phyloP scores from a whole-genome alignment of 2,329 filamentous ascomycete genomes.

The Pyrenophora graminea region DNA sequence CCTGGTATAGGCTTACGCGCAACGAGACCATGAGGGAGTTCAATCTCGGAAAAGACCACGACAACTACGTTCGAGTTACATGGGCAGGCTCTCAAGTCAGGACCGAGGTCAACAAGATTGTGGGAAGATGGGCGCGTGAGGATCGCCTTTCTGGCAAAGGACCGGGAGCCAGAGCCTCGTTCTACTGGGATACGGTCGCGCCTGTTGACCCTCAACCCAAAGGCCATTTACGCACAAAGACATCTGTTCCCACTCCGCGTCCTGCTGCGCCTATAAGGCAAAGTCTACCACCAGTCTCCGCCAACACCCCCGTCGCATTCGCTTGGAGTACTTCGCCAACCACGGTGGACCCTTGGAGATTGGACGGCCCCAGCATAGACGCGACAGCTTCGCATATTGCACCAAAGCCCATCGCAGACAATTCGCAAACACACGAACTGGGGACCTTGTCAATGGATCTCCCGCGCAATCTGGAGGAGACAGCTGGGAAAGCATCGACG shows the following conservation, averaged over 20 bases:
- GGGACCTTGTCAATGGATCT: constrained; percentile 21
- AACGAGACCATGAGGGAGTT: constrained; percentile 46
- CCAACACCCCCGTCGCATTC: constrained; percentile 35
- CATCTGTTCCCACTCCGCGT: constrained; percentile 24
- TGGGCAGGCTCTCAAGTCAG: constrained; percentile 43
- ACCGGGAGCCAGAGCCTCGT: constrained; percentile 39
- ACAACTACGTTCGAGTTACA: constrained; percentile 46
- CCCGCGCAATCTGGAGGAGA: constrained; percentile 6
- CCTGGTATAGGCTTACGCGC: constrained; percentile 48
- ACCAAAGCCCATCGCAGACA: constrained; percentile 19
- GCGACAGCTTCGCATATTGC: constrained; percentile 26
- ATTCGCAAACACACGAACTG: constrained; percentile 24
- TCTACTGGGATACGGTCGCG: constrained; percentile 45
- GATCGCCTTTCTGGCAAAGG: constrained; percentile 46
- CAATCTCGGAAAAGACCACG: constrained; percentile 40
- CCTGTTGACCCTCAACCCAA: constrained; percentile 21
- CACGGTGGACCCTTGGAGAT: constrained; percentile 25
- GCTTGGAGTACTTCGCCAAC: constrained; percentile 40
- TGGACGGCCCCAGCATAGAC: constrained; percentile 16
- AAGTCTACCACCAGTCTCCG: constrained; percentile 26
- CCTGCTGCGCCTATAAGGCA: constrained; percentile 23
- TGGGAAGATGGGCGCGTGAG: constrained; percentile 44
- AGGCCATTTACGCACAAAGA: constrained; percentile 31
- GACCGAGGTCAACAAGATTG: constrained; percentile 41
- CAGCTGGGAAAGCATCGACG: constrained; percentile 23